Conservation (phyloP, 805 yeast genomes). For the Lachancea waltii region DNA sequence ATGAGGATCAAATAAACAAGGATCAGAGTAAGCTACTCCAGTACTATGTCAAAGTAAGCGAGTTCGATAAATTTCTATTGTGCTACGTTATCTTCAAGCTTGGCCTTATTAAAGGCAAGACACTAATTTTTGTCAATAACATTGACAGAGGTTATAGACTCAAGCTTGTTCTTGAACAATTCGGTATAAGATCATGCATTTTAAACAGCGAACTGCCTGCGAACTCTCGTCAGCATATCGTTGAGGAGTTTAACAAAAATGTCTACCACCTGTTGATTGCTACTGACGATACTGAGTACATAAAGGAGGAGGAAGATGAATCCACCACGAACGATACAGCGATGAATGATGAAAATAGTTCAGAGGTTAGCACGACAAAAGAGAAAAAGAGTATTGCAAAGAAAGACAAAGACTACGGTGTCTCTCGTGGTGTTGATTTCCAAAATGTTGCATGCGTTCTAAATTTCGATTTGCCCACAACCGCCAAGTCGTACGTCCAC, state of each 20-base stretch:
- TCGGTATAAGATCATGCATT: constrained; percentile 84
- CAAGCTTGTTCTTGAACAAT: constrained; percentile 86
- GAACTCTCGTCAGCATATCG: constrained; percentile 88
- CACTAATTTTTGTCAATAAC: constrained; percentile 83
- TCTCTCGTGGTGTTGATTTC: constrained; percentile 95
- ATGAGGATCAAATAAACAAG: constrained; percentile 54
- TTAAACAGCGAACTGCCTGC: constrained; percentile 89
- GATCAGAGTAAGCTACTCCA: constrained; percentile 63
- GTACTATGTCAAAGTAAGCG: constrained; percentile 79
- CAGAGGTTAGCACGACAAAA: constrained; percentile 18
- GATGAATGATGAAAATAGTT: constrained; percentile 8
- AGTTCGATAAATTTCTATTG: constrained; percentile 84
- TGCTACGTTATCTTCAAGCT: constrained; percentile 90
- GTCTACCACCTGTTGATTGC: constrained; percentile 85
- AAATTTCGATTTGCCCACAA: constrained; percentile 88
- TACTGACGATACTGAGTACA: constrained; percentile 77
- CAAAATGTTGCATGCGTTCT: constrained; percentile 93
- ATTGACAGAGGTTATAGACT: constrained; percentile 93
- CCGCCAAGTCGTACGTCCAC: constrained; percentile 85
- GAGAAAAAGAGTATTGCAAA: constrained; percentile 29
- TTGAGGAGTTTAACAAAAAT: constrained; percentile 89
- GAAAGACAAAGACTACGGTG: constrained; percentile 79
- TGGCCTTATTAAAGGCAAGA: constrained; percentile 82
- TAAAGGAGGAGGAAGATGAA: constrained; percentile 39
- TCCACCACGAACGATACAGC: constrained; percentile 7